Evolutionary conservation across 2,329 filamentous ascomycete genomes (phyloP), one percentile per base, ranked within the genome.

Genomic region (Colletotrichum sp.): DNA sequence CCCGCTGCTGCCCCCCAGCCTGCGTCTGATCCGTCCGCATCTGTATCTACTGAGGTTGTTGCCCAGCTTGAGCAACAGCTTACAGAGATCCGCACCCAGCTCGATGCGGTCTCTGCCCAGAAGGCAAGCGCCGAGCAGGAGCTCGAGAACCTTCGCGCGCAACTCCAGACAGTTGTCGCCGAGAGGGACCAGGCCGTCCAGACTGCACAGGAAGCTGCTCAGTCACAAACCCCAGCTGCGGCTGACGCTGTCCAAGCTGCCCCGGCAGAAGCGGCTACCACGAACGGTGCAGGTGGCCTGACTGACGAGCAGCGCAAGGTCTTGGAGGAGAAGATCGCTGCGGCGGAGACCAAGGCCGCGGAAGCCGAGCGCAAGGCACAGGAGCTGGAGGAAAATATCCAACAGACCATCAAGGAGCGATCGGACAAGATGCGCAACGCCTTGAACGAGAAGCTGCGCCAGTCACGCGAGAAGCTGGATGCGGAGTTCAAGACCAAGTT

Each of bases 401-500:
- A 91, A 72, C 86, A 85, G 43, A 92, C 90, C 13, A 88, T 94
- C 75, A 94, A 94, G 80, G 87, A 89, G 68, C 90, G 93, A 60
- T 92, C 92, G 2, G 91, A 94, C 58, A 91, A 90, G 82, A 94
- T 95, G 93, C 94, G 93, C 80, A 88, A 90, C 26, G 85, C 90
- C 3, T 85, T 95, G 66, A 93, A 93, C 80, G 92, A 91, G 81
- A 95, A 94, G 81, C 88, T 98, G 18, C 91, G 88, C 72, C 95
- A 95, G 79, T 90, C 92, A 60, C 90, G 89, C 78, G 83, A 88
- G 67, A 86, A 88, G 75, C 15, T 76, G 36, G 74, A 76, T 9
- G 88, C 89, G 36, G 87, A 90, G 74, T 87, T 86, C 71, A 91
- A 91, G 80, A 87, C 89, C 75, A 90, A 91, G 79, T 79, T 93